A percentile compares a stretch with the other conserved stretches of the same genome.
Evolutionary conservation across 1,284 basidiomycete genomes (phyloP).

Genomic region (Retiboletus flavoniger): DNA sequence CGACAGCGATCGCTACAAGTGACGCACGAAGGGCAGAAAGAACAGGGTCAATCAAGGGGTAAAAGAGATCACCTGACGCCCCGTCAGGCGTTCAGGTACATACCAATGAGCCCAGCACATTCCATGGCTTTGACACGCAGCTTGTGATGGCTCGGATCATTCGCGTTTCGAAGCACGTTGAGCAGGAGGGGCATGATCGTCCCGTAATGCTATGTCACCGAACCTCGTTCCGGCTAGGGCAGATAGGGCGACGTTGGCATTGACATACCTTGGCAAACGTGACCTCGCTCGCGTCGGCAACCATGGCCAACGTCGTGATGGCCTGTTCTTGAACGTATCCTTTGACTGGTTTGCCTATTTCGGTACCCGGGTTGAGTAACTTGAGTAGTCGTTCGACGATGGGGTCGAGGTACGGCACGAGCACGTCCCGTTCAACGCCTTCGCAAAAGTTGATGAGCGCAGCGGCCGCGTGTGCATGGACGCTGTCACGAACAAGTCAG

Average conservation of each 20-base stretch:
- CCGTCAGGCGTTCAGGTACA: conserved; percentile 11
- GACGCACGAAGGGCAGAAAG: not conserved
- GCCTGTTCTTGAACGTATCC: conserved; percentile 82
- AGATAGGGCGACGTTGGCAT: not conserved
- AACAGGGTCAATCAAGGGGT: not conserved
- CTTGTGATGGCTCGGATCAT: conserved; percentile 61
- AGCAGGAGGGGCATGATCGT: conserved; percentile 76
- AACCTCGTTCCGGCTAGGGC: not conserved
- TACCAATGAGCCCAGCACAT: conserved; percentile 79
- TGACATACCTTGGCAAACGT: conserved; percentile 61
- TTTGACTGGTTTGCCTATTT: conserved; percentile 38
- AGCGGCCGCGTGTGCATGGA: conserved; percentile 80
- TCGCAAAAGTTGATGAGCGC: conserved; percentile 90
- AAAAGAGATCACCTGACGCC: not conserved
- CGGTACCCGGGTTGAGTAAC: conserved; percentile 53
- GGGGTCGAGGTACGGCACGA: conserved; percentile 73
- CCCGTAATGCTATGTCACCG: conserved; percentile 58
- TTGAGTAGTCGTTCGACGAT: conserved; percentile 71
- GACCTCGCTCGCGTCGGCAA: conserved; percentile 75
- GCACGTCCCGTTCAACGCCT: conserved; percentile 68
- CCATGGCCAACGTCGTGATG: conserved; percentile 80
- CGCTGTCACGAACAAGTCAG: conserved; percentile 43
- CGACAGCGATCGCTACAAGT: conserved; percentile 72
- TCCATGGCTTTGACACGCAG: conserved; percentile 81
- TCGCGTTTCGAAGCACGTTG: conserved; percentile 69